Percentiles rank a stretch among this genome's conserved stretches.
Conservation (phyloP, 2,329 filamentous ascomycete species). For the Colletotrichum cordylinicola region DNA sequence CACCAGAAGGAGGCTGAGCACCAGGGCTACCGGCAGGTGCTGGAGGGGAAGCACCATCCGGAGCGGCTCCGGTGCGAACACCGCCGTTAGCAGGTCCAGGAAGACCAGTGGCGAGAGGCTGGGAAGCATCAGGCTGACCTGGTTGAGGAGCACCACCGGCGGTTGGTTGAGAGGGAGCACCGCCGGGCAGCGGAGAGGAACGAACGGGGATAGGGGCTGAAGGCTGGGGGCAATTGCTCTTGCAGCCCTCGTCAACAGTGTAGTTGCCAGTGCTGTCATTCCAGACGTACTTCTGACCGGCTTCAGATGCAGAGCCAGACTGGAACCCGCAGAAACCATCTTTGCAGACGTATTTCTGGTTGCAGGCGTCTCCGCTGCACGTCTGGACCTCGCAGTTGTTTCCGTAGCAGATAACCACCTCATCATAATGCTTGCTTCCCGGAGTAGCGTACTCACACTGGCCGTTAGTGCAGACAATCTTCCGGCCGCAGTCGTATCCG, state of each 20-base stretch:
- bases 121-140: not conserved
- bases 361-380: constrained; percentile 35
- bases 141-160: not conserved
- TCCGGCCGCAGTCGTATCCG: not conserved
- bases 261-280: not conserved
- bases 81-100: too few relatives aligned
- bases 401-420: not conserved
- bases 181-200: not conserved
- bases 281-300: constrained; percentile 27
- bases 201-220: not conserved
- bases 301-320: constrained; percentile 24
- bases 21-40: not conserved
- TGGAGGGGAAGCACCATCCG: not conserved
- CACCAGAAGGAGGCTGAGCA: not conserved
- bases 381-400: constrained; percentile 30
- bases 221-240: not conserved
- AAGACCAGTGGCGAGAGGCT: not conserved
- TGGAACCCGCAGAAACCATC: constrained; percentile 28
- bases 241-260: not conserved
- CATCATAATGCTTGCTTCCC: not conserved
- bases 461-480: not conserved
- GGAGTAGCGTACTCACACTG: not conserved
- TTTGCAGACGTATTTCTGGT: constrained; percentile 25
- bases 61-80: too few relatives aligned
- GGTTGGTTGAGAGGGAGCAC: not conserved